Evolutionary conservation across 1,284 basidiomycete species (phyloP).

Genomic region (Waitea zeae): DNA sequence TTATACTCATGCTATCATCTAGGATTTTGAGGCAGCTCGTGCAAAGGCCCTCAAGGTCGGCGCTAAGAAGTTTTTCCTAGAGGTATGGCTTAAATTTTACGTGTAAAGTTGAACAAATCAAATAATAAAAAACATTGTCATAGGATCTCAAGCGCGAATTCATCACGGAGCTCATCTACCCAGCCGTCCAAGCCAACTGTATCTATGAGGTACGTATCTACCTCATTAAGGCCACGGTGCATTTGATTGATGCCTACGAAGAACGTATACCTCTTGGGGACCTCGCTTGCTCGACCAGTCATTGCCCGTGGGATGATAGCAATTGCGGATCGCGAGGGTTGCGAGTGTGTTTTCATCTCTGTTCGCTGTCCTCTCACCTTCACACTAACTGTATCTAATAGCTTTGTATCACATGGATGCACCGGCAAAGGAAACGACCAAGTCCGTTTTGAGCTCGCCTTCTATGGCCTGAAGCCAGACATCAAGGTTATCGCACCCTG

Average conservation of each 20-base stretch:
- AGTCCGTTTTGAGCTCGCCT: slow-evolving; percentile 97
- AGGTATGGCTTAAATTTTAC: no score
- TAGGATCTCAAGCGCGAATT: slow-evolving; percentile 94
- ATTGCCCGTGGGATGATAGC: slow-evolving; percentile 99
- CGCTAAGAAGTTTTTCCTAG: slow-evolving; percentile 89
- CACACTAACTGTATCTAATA: no score
- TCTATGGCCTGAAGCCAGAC: slow-evolving; percentile 95
- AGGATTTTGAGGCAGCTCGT: slow-evolving; percentile 92
- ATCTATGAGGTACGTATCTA: slow-evolving; percentile 73
- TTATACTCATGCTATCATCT: slow-evolving; percentile 5
- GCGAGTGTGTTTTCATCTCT: slow-evolving; percentile 69
- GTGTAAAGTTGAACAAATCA: slow-evolving; percentile 2
- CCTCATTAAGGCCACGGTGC: slow-evolving; percentile 1
- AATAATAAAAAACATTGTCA: not conserved
- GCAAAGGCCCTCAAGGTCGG: slow-evolving; percentile 87
- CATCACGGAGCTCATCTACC: slow-evolving; percentile 92
- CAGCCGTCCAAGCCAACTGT: slow-evolving; percentile 95
- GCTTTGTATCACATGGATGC: slow-evolving; percentile 95
- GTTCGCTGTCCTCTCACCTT: no score
- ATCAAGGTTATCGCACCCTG: slow-evolving; percentile 99
- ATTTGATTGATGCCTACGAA: slow-evolving; percentile 13
- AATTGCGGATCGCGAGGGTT: slow-evolving; percentile 77
- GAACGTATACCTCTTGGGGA: slow-evolving; percentile 97
- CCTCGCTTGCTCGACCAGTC: slow-evolving; percentile 93
- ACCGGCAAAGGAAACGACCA: slow-evolving; percentile 99